Conservation (phyloP, 169 alveolate genomes). For the Neospora caninum region DNA sequence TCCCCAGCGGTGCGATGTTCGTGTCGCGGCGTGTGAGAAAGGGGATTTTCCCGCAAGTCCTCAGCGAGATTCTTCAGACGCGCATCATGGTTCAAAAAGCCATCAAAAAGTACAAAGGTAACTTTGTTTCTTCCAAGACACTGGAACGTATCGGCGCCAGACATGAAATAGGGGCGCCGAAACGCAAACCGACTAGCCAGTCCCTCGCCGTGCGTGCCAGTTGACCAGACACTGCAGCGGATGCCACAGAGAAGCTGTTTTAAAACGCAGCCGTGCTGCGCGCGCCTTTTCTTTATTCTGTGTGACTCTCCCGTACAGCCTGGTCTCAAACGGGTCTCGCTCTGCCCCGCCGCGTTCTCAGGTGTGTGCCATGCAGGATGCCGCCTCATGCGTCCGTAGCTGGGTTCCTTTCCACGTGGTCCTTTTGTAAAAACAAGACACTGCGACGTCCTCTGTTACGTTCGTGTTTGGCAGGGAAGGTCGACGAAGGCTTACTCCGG, state of each 20-base stretch:
- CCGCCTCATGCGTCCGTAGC: too few relatives aligned
- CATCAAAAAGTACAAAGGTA: constrained; percentile 53
- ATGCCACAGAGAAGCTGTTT: too few relatives aligned
- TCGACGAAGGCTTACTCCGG: constrained; percentile 74
- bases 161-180: background rate
- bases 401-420: too few relatives aligned
- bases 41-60: constrained; percentile 90
- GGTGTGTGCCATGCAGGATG: too few relatives aligned
- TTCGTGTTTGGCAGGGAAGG: constrained; percentile 19
- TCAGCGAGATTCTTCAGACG: constrained; percentile 85
- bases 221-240: too few relatives aligned
- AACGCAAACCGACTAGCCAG: background rate
- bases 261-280: too few relatives aligned
- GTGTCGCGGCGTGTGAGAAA: constrained; percentile 65
- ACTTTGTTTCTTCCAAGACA: background rate
- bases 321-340: too few relatives aligned
- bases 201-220: background rate
- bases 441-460: background rate
- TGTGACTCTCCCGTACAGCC: too few relatives aligned
- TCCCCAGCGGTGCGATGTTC: constrained; percentile 66
- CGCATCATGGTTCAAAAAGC: constrained; percentile 76
- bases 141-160: background rate
- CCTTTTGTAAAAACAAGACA: too few relatives aligned
- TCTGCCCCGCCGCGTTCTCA: too few relatives aligned
- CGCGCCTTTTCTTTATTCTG: too few relatives aligned